Evolutionary conservation across 768 basidiomycete genomes (phyloP), one percentile per base, ranked within the genome.

Genomic region (Filobasidium floriforme): DNA sequence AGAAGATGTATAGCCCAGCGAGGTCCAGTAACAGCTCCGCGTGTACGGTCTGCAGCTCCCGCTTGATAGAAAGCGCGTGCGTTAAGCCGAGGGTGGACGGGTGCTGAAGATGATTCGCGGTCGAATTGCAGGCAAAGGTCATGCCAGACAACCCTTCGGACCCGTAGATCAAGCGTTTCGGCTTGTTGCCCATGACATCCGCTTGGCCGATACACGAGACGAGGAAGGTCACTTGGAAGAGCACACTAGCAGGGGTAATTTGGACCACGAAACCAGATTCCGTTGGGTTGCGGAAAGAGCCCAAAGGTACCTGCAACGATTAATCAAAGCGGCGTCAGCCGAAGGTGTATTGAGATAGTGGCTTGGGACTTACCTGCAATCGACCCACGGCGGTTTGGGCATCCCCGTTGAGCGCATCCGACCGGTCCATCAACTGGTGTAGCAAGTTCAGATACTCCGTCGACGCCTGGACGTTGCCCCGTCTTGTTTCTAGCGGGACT

Each of bases 131-230:
- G 19, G 59, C 59, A 37, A 11, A 22, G 41, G 18, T 29, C 29
- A 40, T 12, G 18, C 19, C 37, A 29, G 59, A 19, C 59, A 60
- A 37, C 11, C 32, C 59, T 26, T 60, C 41, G 4, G 41, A 29
- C 12, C 11, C 29, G 29, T 60, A 60, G 18, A 37, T 41, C 28
- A 65, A 41, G 10, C 65, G 65, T 41, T 66, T 66, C 15, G 65
- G 65, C n/a, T 59, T 61, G 37, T 41, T 66, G n/a, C 65, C 60
- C 14, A 60, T 61, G 41, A 61, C 24, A 32, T 66, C 65, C 32
- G 59, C 49, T 12, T 32, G 46, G 14, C 59, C 60, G 10, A 66
- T 44, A 49, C 65, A 66, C 32, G 65, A 61, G 15, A 66, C 54
- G 22, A 61, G 65, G 41, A 51, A 66, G 59, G 60, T 61, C n/a